Evolutionary conservation across 208 protist genomes (phyloP), one percentile per base, ranked within the genome.

Genomic region (Crithidia sp.): DNA sequence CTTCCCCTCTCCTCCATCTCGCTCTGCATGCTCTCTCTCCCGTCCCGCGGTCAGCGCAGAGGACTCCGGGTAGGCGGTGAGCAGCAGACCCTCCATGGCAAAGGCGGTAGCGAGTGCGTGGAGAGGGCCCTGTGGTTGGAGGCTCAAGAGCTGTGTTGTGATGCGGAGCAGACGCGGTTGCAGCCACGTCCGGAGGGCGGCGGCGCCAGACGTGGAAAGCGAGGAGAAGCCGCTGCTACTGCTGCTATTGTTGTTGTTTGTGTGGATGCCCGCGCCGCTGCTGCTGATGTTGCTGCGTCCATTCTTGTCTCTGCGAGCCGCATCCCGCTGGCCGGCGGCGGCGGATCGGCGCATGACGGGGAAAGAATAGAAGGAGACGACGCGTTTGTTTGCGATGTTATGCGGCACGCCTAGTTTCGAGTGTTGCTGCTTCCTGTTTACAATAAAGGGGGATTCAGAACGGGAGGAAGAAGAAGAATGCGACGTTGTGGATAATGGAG

Each of bases 71-170:
- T 70, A 74, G 12, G 64, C 39, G 17, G 61, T 50, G 16, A 76
- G 40, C 37, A 81, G 75, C 14, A 81, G 13, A 3, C 63, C 71
- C 41, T 85, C 80, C 36, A 47, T 76, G 44, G 75, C 63, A 14
- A 88, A 72, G 75, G 66, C 69, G 19, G 79, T 62, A n/a, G 56
- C 54, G 19, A 85, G 56, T 3, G 67, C 80, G 36, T 63, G 74
- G 8, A 76, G 60, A 10, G 84, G 80, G 47, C 83, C 76, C 19
- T 63, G 49, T 13, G 84, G 84, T 62, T 81, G 77, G 47, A 76
- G 75, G 2, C 55, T n/a, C 40, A 85, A 67, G 14, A 85, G 50
- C 36, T 75, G 70, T 28, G 72, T 60, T 2, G 81, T 70, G 19
- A 56, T 50, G 54, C 84, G 71, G 3, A 85, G 44, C 16, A 85